Base-by-base conservation (phyloP, 1,139 yeast species). In the Wickerhamomyces sp. region DNA sequence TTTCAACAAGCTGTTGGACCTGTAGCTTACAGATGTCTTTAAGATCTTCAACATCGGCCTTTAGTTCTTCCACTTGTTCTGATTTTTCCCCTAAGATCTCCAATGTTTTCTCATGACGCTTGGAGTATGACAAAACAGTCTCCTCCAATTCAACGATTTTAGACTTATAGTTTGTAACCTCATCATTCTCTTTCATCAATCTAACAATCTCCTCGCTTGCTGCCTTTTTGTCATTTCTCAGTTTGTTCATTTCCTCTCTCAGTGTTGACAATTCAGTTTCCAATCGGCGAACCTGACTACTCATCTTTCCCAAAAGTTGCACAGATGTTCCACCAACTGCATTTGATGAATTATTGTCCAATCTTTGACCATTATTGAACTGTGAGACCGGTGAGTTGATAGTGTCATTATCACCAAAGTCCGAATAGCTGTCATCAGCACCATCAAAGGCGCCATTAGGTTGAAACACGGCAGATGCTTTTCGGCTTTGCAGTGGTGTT, bases 41-140 rank as follows among this genome's bases (percentile, higher is more conserved):
- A 64, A 93, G 71, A 63, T 93, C 99, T 7, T 73, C 75, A 14
- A 94, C 93, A 60, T 93, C 99, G 6, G 95, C 96, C 53, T 75
- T 74, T 44, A 94, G 71, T 64, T 93, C 99, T 46, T 83, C 87
- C 7, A 88, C 93, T 53, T 74, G 76, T 62, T 94, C 99, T 13
- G 90, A 77, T 61, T 91, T 90, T 58, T 91, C 97, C 6, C 97
- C 97, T 18, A 91, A 73, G 52, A 89, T 65, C 56, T 84, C 88
- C 49, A 91, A 67, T 50, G 93, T 79, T 4, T 83, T 75, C 46
- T 79, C 82, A 48, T 76, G 70, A 27, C 75, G 71, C 5, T 57
- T 57, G n/a, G 69, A 62, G 42, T 78, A 65, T 4, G 62, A 64
- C 1, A 60, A 65, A 6, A 79, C 60, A 43, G 75, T 69, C 2